These are phyloP conservation scores for Xylariaceae sp. DNA, from an alignment of 2,329 filamentous ascomycete genomes.

Conservation along the genomic window DNA sequence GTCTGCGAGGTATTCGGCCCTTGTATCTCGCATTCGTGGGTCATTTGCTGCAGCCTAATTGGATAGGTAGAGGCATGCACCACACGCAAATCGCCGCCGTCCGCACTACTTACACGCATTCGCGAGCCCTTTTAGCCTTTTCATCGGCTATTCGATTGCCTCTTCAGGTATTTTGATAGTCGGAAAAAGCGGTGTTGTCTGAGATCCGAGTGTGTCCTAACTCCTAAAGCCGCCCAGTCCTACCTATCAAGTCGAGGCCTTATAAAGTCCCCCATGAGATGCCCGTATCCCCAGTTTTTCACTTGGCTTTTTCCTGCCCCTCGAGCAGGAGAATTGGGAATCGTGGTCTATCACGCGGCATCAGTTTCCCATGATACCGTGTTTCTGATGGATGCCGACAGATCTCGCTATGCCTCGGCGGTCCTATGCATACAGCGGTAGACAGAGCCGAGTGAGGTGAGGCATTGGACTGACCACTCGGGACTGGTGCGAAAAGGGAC, in stretches of 20 bases:
- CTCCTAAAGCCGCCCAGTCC: constrained; percentile 6
- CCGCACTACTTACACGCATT: constrained; percentile 12
- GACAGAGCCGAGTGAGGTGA: background rate
- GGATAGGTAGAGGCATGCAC: constrained; percentile 15
- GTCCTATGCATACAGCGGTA: background rate
- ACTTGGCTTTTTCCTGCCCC: background rate
- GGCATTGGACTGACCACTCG: background rate
- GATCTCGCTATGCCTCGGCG: background rate
- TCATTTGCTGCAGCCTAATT: constrained; percentile 19
- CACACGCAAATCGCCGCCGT: constrained; percentile 16
- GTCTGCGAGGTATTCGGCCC: constrained; percentile 14
- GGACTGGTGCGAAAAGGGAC: background rate
- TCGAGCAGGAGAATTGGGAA: background rate
- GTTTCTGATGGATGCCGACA: background rate
- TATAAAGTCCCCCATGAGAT: background rate
- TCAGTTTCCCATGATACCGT: background rate
- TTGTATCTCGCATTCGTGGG: constrained; percentile 24
- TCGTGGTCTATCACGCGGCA: background rate
- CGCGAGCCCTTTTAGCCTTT: constrained; percentile 3
- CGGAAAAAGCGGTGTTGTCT: constrained; percentile 3
- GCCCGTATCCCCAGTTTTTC: background rate
- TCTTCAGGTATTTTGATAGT: constrained; percentile 7
- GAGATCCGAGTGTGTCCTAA: background rate
- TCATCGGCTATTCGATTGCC: constrained; percentile 9
- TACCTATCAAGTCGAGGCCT: background rate